Evolutionary conservation across 345 rosid genomes (phyloP), one percentile per base, ranked within the genome.

Genomic region (Toxicodendron radicans): DNA sequence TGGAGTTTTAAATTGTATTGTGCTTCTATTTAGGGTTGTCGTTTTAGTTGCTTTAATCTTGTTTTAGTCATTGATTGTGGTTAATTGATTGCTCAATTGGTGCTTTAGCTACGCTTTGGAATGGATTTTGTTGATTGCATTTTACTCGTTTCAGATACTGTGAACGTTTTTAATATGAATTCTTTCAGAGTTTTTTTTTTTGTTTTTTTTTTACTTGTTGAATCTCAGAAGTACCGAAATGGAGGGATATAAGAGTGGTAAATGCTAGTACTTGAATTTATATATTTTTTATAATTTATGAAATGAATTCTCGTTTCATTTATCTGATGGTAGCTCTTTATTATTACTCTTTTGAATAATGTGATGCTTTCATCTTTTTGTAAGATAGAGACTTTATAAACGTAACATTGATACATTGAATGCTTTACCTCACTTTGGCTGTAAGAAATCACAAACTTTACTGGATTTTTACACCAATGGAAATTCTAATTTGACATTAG

Each of bases 31-130:
- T 18, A 9, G 24, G 27, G 23, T 62, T 62, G 23, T 35, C 38
- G n/a, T 35, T 41, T 62, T 62, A 66, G 35, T 66, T 23, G 5
- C 18, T 21, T 7, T 21, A 35, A n/a, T 69, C 27, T 45, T 59
- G 74, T 46, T 17, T 27, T 71, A 45, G 48, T 63, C 61, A 21
- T 62, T 49, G 75, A 48, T 72, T 53, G 8, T 21, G 52, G 41
- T 73, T 51, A 14, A 33, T 73, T 63, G 69, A 51, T 72, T 20
- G 20, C 32, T 61, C 5, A 21, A 62, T 64, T 51, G 49, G 35
- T 41, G 18, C 43, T 35, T 16, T 3, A 72, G 68, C 43, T 46
- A 14, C 5, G 5, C 48, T 35, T 7, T 72, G 60, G 48, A 72
- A 48, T 72, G 49, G 16, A 48, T 72, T 72, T 62, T 35, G 13